phyloP scores from a whole-genome alignment of 176 grass and related monocot species.

The Avena eriantha region DNA sequence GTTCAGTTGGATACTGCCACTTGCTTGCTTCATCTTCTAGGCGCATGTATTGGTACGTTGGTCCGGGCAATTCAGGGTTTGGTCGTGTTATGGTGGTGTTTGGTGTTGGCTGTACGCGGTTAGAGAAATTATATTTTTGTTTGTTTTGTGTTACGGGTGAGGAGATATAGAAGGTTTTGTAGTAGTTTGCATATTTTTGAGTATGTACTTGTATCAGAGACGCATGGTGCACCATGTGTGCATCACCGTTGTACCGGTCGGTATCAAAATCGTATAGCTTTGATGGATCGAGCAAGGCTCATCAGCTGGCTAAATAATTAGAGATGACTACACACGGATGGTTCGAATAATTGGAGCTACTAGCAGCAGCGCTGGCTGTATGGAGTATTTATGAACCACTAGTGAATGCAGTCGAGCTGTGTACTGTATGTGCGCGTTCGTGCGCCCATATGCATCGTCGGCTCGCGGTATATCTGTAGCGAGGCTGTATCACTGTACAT shows the following conservation, averaged over 20 bases:
- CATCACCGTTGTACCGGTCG: too few species aligned
- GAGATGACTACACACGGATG: not conserved
- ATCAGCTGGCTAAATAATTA: not conserved
- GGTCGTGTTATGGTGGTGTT: too few species aligned
- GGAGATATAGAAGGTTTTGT: not conserved
- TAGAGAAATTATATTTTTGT: too few species aligned
- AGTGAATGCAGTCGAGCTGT: slow-evolving; percentile 34
- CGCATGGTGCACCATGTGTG: too few species aligned
- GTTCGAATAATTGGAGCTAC: not conserved
- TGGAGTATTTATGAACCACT: not conserved
- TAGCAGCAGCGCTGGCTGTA: not conserved
- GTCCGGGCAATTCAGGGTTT: too few species aligned
- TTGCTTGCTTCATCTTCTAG: too few species aligned
- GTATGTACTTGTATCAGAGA: too few species aligned
- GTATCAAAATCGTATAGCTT: too few species aligned
- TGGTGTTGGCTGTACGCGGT: too few species aligned
- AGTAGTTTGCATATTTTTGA: not conserved
- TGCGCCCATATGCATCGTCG: not conserved
- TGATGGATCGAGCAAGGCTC: too few species aligned
- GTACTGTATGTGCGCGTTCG: not conserved
- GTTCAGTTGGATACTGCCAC: too few species aligned
- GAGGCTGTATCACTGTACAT: not conserved
- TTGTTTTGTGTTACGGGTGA: not conserved
- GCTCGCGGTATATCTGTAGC: not conserved
- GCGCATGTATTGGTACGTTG: too few species aligned